These are phyloP conservation scores for Botryotinia calthae DNA, from an alignment of 2,329 filamentous ascomycete species.

Conservation along the genomic window DNA sequence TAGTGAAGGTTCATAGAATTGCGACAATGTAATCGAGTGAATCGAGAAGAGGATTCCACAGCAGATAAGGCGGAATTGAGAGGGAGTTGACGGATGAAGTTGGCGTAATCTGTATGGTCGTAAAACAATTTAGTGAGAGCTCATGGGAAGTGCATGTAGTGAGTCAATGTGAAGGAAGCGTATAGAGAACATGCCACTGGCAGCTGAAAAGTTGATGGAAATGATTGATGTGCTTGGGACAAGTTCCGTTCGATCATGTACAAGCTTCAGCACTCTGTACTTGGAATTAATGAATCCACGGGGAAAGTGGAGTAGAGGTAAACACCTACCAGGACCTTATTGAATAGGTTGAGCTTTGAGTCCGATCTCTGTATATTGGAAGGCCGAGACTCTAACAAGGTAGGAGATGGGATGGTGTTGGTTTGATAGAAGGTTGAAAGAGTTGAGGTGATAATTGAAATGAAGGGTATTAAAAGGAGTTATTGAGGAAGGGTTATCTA, in stretches of 20 bases:
- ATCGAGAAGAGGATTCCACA: slow-evolving; percentile 6
- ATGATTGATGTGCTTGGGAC: neutral
- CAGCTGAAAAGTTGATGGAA: neutral
- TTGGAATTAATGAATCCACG: slow-evolving; percentile 5
- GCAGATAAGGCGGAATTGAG: slow-evolving; percentile 7
- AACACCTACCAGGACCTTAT: neutral
- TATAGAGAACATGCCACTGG: neutral
- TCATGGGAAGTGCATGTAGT: neutral
- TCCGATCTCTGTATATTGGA: neutral
- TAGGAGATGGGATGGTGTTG: neutral
- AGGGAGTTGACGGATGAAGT: neutral
- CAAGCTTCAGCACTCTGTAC: neutral
- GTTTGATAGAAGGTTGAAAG: neutral
- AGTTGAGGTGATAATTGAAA: neutral
- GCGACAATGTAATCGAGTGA: neutral
- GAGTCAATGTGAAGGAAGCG: neutral
- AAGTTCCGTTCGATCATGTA: neutral
- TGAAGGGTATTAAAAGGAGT: neutral
- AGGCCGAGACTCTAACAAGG: neutral
- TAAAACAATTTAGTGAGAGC: slow-evolving; percentile 9
- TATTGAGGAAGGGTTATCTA: neutral
- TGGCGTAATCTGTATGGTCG: slow-evolving; percentile 4
- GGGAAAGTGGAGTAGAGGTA: slow-evolving; percentile 1
- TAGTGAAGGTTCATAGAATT: slow-evolving; percentile 7
- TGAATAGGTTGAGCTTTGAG: slow-evolving; percentile 2